A percentile compares a stretch with the other conserved stretches of the same genome.
phyloP scores from a whole-genome alignment of 179 eudicot genomes.

The Dionaea muscipula region DNA sequence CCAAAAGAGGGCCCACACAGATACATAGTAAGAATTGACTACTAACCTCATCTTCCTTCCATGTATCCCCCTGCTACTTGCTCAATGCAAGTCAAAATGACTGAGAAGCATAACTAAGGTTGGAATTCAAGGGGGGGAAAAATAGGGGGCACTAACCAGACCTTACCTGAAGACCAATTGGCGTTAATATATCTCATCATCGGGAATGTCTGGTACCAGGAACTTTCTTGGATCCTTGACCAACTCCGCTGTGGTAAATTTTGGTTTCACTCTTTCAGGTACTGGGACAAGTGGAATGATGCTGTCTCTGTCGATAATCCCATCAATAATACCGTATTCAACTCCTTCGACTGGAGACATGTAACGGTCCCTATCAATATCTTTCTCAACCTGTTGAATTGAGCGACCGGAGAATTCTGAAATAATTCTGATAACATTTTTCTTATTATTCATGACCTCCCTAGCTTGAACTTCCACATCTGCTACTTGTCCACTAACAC shows the following conservation, averaged over 20 bases:
- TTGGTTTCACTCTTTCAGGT: slow-evolving; percentile 54
- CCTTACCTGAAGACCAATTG: slow-evolving; percentile 18
- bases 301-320: slow-evolving; percentile 64
- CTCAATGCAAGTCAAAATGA: too few species aligned
- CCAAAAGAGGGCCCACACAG: too few species aligned
- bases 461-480: slow-evolving; percentile 73
- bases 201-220: slow-evolving; percentile 67
- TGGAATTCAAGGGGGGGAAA: too few species aligned
- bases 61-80: too few species aligned
- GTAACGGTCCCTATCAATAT: slow-evolving; percentile 69
- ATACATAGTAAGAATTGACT: too few species aligned
- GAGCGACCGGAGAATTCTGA: slow-evolving; percentile 57
- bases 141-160: neutral
- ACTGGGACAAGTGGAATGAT: slow-evolving; percentile 71
- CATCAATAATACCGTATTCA: slow-evolving; percentile 82
- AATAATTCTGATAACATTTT: slow-evolving; percentile 40
- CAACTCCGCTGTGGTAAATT: slow-evolving; percentile 39
- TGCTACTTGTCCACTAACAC: slow-evolving; percentile 61
- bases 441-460: slow-evolving; percentile 61
- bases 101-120: too few species aligned
- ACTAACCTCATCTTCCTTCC: too few species aligned
- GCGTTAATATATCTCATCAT: slow-evolving; percentile 60
- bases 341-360: slow-evolving; percentile 95
- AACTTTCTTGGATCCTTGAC: slow-evolving; percentile 56
- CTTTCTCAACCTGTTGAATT: slow-evolving; percentile 60